phyloP scores from a whole-genome alignment of 192 early-diverging fungal species.

The Linnemannia zychae region DNA sequence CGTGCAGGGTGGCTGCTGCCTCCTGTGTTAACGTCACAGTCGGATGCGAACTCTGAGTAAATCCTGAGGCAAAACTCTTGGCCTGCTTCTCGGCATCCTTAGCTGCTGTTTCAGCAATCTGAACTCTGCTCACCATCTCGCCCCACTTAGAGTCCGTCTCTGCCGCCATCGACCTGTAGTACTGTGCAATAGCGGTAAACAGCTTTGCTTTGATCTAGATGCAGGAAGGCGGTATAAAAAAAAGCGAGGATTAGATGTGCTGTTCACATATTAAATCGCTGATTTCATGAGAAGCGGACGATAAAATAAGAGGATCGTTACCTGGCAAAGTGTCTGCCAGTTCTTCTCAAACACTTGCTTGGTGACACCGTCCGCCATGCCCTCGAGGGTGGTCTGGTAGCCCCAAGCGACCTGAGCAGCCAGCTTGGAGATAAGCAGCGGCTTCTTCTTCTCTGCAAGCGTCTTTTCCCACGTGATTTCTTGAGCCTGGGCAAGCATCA shows the following conservation, averaged over 20 bases:
- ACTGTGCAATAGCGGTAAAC: slow-evolving; percentile 89
- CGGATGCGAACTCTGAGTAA: slow-evolving; percentile 72
- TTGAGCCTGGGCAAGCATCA: slow-evolving; percentile 97
- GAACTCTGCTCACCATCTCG: slow-evolving; percentile 82
- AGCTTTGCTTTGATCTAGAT: slow-evolving; percentile 89
- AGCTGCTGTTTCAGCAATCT: slow-evolving; percentile 81
- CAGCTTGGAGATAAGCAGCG: slow-evolving; percentile 90
- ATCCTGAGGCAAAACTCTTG: slow-evolving; percentile 72
- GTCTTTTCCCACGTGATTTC: slow-evolving; percentile 93
- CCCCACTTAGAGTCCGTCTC: slow-evolving; percentile 89
- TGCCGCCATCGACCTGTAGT: slow-evolving; percentile 82
- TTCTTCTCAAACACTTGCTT: slow-evolving; percentile 82
- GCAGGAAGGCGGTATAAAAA: not conserved
- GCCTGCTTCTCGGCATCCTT: slow-evolving; percentile 90
- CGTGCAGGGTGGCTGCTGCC: slow-evolving; percentile 77
- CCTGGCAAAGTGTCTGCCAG: slow-evolving; percentile 87
- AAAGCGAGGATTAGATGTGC: not conserved
- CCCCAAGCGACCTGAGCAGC: slow-evolving; percentile 83
- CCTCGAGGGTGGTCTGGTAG: slow-evolving; percentile 84
- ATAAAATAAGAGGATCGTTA: slow-evolving; percentile 24
- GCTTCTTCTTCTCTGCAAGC: slow-evolving; percentile 89
- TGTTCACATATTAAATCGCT: not conserved
- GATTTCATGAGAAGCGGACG: not conserved
- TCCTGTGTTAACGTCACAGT: slow-evolving; percentile 71
- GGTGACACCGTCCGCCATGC: slow-evolving; percentile 71